A percentile compares a stretch with the other conserved stretches of the same genome.
Conservation (phyloP, 2,329 filamentous ascomycete genomes). For the Eutypella sp. region DNA sequence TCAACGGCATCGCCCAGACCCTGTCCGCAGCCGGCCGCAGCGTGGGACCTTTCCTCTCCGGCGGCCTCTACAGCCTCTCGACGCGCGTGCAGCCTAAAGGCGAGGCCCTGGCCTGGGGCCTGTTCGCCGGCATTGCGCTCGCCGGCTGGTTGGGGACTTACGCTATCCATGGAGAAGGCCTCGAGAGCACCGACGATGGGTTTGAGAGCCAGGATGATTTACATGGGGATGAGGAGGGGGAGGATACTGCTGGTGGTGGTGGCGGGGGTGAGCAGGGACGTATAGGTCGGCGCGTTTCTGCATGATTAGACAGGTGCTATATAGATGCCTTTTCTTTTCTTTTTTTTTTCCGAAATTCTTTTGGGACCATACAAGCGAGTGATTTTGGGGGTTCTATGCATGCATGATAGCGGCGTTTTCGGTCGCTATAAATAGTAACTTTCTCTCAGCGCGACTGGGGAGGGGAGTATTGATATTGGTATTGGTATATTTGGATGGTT, state of each 20-base stretch:
- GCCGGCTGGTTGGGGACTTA: constrained; percentile 76
- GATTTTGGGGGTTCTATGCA: background rate
- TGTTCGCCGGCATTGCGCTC: constrained; percentile 80
- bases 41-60: constrained; percentile 82
- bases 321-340: too few relatives aligned
- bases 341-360: too few relatives aligned
- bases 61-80: constrained; percentile 77
- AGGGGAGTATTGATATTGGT: too few relatives aligned
- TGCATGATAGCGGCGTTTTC: too few relatives aligned
- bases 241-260: background rate
- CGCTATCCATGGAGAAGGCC: constrained; percentile 61
- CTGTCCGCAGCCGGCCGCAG: constrained; percentile 87
- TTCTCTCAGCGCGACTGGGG: background rate
- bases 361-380: too few relatives aligned
- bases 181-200: constrained; percentile 54
- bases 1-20: constrained; percentile 92
- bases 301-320: too few relatives aligned
- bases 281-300: too few relatives aligned
- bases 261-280: background rate
- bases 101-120: constrained; percentile 77
- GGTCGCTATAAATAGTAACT: background rate
- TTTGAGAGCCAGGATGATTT: constrained; percentile 27
- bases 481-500: too few relatives aligned
- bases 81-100: constrained; percentile 71
- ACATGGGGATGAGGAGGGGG: constrained; percentile 15